Evolutionary conservation across 2,329 filamentous ascomycete species (phyloP).

Genomic region (Stromatinia cepivora): DNA sequence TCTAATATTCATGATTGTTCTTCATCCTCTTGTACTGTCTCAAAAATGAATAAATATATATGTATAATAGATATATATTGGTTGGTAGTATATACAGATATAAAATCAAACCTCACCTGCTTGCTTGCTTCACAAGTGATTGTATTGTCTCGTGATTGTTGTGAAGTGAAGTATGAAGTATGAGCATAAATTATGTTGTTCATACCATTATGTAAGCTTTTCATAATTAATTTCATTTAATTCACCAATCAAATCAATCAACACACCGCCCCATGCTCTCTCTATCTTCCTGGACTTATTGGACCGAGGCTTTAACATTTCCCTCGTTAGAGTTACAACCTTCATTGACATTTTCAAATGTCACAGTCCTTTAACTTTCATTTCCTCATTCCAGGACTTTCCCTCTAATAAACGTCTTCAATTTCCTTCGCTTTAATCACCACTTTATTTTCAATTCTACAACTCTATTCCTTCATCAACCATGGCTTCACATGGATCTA

Average conservation of each 20-base stretch:
- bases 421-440: neutral
- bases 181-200: neutral
- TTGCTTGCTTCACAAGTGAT: neutral
- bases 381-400: conserved; percentile 18
- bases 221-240: neutral
- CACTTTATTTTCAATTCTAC: neutral
- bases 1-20: neutral
- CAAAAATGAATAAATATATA: neutral
- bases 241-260: conserved; percentile 8
- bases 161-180: neutral
- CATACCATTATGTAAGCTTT: neutral
- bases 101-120: neutral
- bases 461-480: conserved; percentile 10
- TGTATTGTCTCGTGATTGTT: neutral
- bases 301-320: conserved; percentile 19
- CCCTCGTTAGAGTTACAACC: neutral
- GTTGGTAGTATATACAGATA: too few species aligned
- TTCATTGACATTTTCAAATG: conserved; percentile 20
- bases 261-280: conserved; percentile 12
- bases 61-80: neutral
- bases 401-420: neutral
- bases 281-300: neutral
- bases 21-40: neutral
- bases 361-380: conserved; percentile 12
- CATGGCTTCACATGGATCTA: conserved; percentile 37